phyloP scores from a whole-genome alignment of 495 filamentous ascomycete species.

The Aspergillus cristatus region DNA sequence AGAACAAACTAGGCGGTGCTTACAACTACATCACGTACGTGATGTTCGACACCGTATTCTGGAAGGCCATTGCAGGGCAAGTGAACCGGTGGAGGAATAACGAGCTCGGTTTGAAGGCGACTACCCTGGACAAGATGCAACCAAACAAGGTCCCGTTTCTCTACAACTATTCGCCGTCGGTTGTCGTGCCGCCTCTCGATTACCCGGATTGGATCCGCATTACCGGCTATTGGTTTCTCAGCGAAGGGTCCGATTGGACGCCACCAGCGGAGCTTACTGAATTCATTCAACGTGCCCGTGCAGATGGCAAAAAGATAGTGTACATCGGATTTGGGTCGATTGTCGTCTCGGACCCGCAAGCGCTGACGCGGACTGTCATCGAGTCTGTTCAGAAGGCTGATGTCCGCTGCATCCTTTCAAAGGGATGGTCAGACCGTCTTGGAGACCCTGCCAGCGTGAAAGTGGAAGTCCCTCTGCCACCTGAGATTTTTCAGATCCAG shows the following conservation, averaged over 20 bases:
- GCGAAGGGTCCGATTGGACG: slow-evolving; percentile 66
- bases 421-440: slow-evolving; percentile 97
- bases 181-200: slow-evolving; percentile 87
- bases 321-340: slow-evolving; percentile 97
- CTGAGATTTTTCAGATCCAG: slow-evolving; percentile 78
- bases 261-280: slow-evolving; percentile 64
- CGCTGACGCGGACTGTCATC: slow-evolving; percentile 81
- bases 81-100: slow-evolving; percentile 89
- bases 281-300: slow-evolving; percentile 73
- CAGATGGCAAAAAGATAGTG: slow-evolving; percentile 81
- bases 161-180: slow-evolving; percentile 91
- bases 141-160: slow-evolving; percentile 93
- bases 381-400: slow-evolving; percentile 87
- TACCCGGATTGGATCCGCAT: slow-evolving; percentile 97
- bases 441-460: slow-evolving; percentile 48
- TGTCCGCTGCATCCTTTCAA: slow-evolving; percentile 89
- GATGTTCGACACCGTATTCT: slow-evolving; percentile 95
- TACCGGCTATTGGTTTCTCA: slow-evolving; percentile 96
- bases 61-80: slow-evolving; percentile 85
- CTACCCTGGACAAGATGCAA: slow-evolving; percentile 83
- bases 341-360: slow-evolving; percentile 81
- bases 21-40: slow-evolving; percentile 96
- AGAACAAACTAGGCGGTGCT: slow-evolving; percentile 84
- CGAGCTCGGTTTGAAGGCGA: slow-evolving; percentile 66
- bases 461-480: slow-evolving; percentile 64